A percentile compares a stretch with the other conserved stretches of the same genome.
phyloP scores from a whole-genome alignment of 164 flowering plant species.

The Dillenia turbinata region DNA sequence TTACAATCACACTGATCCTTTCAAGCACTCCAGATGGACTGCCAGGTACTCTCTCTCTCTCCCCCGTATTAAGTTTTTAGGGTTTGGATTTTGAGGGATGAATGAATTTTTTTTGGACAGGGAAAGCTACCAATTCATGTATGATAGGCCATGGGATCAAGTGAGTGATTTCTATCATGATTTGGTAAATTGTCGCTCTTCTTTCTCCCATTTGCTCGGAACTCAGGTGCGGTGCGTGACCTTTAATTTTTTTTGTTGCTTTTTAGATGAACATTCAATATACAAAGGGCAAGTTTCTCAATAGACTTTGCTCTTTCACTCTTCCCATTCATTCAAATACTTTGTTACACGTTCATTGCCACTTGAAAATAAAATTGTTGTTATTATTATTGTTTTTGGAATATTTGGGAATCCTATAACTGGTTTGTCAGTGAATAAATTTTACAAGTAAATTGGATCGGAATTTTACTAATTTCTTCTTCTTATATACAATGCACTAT shows the following conservation, averaged over 20 bases:
- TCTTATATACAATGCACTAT: constrained; percentile 3
- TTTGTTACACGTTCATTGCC: background rate
- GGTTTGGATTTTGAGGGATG: background rate
- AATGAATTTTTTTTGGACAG: constrained; percentile 24
- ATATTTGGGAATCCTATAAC: background rate
- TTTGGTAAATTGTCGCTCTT: constrained; percentile 37
- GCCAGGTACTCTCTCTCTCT: constrained; percentile 31
- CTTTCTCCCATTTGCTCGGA: constrained; percentile 40
- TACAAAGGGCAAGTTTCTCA: too few relatives aligned
- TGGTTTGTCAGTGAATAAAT: background rate
- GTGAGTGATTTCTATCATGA: constrained; percentile 62
- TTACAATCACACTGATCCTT: constrained; percentile 63
- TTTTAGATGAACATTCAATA: background rate
- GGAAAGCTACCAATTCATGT: constrained; percentile 75
- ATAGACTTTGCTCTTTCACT: too few relatives aligned
- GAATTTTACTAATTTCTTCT: background rate
- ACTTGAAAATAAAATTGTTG: background rate
- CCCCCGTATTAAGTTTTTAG: background rate
- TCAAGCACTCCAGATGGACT: constrained; percentile 55
- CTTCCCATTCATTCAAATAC: too few relatives aligned
- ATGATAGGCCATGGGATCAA: constrained; percentile 63
- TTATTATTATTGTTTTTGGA: background rate
- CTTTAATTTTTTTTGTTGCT: background rate
- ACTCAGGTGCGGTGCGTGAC: constrained; percentile 23
- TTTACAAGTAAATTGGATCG: background rate